Evolutionary conservation across 2,329 filamentous ascomycete genomes (phyloP).

Genomic region (Aspergillus novofumigatus): DNA sequence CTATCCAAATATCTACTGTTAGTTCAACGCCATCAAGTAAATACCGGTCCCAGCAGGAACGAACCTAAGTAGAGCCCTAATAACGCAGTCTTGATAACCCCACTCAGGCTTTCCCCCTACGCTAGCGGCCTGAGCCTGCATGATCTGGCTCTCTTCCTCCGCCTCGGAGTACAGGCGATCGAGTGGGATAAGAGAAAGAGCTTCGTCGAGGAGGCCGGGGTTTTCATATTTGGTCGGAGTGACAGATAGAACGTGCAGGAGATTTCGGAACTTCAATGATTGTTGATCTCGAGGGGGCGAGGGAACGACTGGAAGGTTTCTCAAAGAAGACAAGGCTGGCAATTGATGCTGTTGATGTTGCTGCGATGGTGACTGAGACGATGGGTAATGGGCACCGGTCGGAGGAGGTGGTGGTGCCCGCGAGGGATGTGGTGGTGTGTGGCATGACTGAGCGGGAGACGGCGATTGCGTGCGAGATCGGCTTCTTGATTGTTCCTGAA

Average conservation of each 20-base stretch:
- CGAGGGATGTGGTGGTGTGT: constrained; percentile 26
- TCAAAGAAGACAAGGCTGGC: constrained; percentile 36
- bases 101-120: constrained; percentile 82
- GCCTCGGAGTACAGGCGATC: constrained; percentile 91
- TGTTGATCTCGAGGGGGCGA: constrained; percentile 68
- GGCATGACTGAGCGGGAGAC: constrained; percentile 29
- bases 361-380: constrained; percentile 15
- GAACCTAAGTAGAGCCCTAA: constrained; percentile 78
- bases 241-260: constrained; percentile 77
- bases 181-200: constrained; percentile 77
- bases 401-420: constrained; percentile 35
- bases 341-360: constrained; percentile 31
- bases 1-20: constrained; percentile 39
- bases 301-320: constrained; percentile 66
- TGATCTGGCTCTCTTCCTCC: constrained; percentile 85
- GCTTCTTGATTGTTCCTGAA: constrained; percentile 61
- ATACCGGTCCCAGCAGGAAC: constrained; percentile 24
- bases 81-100: constrained; percentile 97
- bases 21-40: constrained; percentile 8
- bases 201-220: constrained; percentile 88
- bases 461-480: constrained; percentile 58
- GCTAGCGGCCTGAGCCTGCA: constrained; percentile 82
- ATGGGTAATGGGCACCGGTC: constrained; percentile 17
- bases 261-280: constrained; percentile 72
- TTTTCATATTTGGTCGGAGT: constrained; percentile 96